These are phyloP conservation scores for Insectozyma bohioensis DNA, from an alignment of 1,139 yeast species.

Conservation along the genomic window DNA sequence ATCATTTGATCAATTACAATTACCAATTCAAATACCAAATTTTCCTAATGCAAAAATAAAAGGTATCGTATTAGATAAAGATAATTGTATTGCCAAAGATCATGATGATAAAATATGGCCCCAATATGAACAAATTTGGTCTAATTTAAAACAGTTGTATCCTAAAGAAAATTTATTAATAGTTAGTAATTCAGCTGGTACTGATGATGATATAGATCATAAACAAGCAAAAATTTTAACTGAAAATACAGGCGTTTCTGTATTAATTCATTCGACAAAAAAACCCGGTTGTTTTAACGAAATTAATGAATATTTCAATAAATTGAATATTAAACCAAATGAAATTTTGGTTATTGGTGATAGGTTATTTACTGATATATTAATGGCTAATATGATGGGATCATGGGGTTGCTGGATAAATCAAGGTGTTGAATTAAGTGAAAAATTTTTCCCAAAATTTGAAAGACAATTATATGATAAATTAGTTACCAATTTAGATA, in stretches of 20 bases:
- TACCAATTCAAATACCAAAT: slow-evolving; percentile 42
- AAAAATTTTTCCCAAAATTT: slow-evolving; percentile 48
- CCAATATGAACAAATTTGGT: slow-evolving; percentile 63
- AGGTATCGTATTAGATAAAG: slow-evolving; percentile 90
- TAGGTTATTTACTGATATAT: slow-evolving; percentile 81
- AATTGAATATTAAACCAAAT: slow-evolving; percentile 49
- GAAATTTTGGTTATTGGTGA: slow-evolving; percentile 90
- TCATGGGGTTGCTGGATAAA: slow-evolving; percentile 81
- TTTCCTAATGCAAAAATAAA: slow-evolving; percentile 44
- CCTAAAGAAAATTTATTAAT: slow-evolving; percentile 70
- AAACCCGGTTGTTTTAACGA: slow-evolving; percentile 89
- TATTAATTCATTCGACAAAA: slow-evolving; percentile 73
- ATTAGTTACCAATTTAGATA: slow-evolving; percentile 22
- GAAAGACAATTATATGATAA: slow-evolving; percentile 47
- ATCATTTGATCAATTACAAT: slow-evolving; percentile 60
- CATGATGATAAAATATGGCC: slow-evolving; percentile 83
- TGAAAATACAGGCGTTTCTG: slow-evolving; percentile 68
- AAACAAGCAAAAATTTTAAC: slow-evolving; percentile 69
- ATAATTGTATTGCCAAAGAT: slow-evolving; percentile 89
- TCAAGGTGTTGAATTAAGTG: slow-evolving; percentile 67
- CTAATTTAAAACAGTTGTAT: slow-evolving; percentile 48
- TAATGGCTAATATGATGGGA: slow-evolving; percentile 95
- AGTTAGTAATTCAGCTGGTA: slow-evolving; percentile 94
- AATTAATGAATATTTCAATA: slow-evolving; percentile 57
- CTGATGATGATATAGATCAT: slow-evolving; percentile 60